phyloP scores from a whole-genome alignment of 2,329 filamentous ascomycete species.

The Pseudogymnoascus sp. region DNA sequence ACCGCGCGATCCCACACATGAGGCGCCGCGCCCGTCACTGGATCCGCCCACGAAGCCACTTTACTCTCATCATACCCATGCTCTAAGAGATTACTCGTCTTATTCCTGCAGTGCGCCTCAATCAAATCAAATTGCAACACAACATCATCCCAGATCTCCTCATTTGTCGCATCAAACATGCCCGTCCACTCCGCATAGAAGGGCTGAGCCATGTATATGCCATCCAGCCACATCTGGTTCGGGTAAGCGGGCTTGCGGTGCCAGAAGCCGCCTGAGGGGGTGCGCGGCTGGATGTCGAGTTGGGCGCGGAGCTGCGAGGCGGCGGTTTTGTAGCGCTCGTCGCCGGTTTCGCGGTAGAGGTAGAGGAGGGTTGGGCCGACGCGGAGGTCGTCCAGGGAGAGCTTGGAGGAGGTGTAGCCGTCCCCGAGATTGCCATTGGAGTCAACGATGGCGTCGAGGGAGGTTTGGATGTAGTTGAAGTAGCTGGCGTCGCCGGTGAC shows the following conservation, averaged over 20 bases:
- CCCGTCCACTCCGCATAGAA: conserved; percentile 26
- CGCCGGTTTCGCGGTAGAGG: conserved; percentile 39
- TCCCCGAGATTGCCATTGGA: conserved; percentile 39
- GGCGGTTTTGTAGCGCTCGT: conserved; percentile 41
- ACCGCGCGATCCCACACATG: conserved; percentile 33
- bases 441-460: conserved; percentile 40
- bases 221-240: conserved; percentile 52
- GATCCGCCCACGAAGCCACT: conserved; percentile 30
- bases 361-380: conserved; percentile 45
- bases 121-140: conserved; percentile 23
- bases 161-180: conserved; percentile 22
- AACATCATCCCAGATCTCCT: conserved; percentile 25
- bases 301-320: conserved; percentile 39
- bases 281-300: conserved; percentile 42
- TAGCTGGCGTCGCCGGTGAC: conserved; percentile 37
- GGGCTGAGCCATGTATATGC: conserved; percentile 40
- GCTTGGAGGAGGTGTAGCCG: conserved; percentile 38
- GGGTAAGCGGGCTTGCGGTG: conserved; percentile 40
- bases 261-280: conserved; percentile 45
- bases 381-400: conserved; percentile 46
- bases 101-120: conserved; percentile 19
- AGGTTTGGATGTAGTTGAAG: conserved; percentile 35
- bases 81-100: conserved; percentile 25
- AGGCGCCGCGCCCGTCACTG: conserved; percentile 30
- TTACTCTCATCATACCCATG: conserved; percentile 32